Evolutionary conservation across 2,329 filamentous ascomycete species (phyloP).

Genomic region (Pseudogymnoascus sp.): DNA sequence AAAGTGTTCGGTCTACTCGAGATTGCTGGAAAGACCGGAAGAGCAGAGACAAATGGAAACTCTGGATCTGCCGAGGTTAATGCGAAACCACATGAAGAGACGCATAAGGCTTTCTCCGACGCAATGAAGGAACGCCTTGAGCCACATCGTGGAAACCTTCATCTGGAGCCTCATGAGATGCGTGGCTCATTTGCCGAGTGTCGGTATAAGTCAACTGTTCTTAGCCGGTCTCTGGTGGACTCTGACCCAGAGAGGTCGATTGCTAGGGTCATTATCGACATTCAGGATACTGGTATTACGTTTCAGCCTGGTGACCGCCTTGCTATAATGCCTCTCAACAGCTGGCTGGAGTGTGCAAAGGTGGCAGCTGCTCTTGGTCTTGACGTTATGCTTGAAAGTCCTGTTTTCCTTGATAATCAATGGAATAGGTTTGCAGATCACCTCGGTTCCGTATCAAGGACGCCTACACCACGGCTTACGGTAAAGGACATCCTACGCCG

Average conservation of each 20-base stretch:
- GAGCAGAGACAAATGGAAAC: slow-evolving; percentile 43
- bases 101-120: slow-evolving; percentile 42
- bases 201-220: slow-evolving; percentile 39
- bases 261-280: slow-evolving; percentile 42
- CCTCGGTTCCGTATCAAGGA: slow-evolving; percentile 31
- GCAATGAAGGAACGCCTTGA: slow-evolving; percentile 46
- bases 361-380: slow-evolving; percentile 43
- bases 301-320: slow-evolving; percentile 45
- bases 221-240: slow-evolving; percentile 39
- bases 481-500: slow-evolving; percentile 42
- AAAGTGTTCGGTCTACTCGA: slow-evolving; percentile 49
- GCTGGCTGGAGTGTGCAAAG: slow-evolving; percentile 46
- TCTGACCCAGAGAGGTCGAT: slow-evolving; percentile 38
- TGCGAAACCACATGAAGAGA: slow-evolving; percentile 41
- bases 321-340: slow-evolving; percentile 46
- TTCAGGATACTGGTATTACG: slow-evolving; percentile 44
- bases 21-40: slow-evolving; percentile 43
- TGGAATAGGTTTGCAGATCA: slow-evolving; percentile 43
- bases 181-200: slow-evolving; percentile 47
- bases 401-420: slow-evolving; percentile 30
- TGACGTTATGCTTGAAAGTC: slow-evolving; percentile 37
- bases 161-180: slow-evolving; percentile 44
- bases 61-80: slow-evolving; percentile 37
- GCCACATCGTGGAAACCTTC: slow-evolving; percentile 38
- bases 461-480: slow-evolving; percentile 29